Evolutionary conservation across 192 early-diverging fungal genomes (phyloP), one percentile per base, ranked within the genome.

Genomic region (Podila horticola): DNA sequence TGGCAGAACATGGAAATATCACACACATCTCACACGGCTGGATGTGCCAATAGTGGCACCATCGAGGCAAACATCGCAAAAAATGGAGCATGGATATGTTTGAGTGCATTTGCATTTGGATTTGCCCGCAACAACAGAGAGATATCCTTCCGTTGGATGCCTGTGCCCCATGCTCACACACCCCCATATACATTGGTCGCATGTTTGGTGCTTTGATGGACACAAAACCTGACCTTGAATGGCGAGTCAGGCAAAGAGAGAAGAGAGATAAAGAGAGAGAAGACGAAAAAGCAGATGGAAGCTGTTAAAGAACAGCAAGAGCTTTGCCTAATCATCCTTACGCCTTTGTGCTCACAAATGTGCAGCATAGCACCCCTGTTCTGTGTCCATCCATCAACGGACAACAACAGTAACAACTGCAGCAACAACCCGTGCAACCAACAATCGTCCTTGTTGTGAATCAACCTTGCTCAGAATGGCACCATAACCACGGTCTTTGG

Each of bases 381-480:
- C 41, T 45, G 13, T 45, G 41, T 45, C 41, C 41, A 45, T 15
- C 41, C 13, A 45, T 45, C 41, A 45, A 45, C 41, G 41, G 41
- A 38, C 36, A 52, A 7, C 9, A 52, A 52, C 5, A 52, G 1
- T 1, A 52, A n/a, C 5, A 22, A 52, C 5, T n/a, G 50, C n/a
- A 55, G n/a, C 4, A 55, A 55, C 52, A 24, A 24, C n/a, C 24
- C 24, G 52, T 55, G 52, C 52, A 24, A 22, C 52, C 52, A 7
- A 24, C 52, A 55, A 55, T 24, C 50, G n/a, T 26, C 52, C 22
- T 55, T 20, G 20, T 24, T 55, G 52, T n/a, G n/a, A 55, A 26
- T 55, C 52, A 55, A 55, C 52, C 20, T 24, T n/a, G 52, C 52
- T 55, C 52, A 55, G 52, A 55, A 55, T 55, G 52, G 52, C 52